Evolutionary conservation across 257 asterid species (phyloP), one percentile per base, ranked within the genome.

Genomic region (Gynochthodes officinalis): DNA sequence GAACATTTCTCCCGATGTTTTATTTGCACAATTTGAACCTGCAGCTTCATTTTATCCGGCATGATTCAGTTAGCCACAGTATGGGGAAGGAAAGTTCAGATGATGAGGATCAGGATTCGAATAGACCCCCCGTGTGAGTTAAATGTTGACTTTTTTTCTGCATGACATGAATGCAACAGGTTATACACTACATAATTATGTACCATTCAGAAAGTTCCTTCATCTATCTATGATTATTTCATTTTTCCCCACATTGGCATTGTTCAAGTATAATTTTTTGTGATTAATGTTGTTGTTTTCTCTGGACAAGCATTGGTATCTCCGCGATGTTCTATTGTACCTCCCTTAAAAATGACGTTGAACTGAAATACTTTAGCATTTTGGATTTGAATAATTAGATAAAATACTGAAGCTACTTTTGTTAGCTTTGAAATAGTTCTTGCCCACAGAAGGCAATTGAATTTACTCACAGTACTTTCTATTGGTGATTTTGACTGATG

Each of bases 11-110:
- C 13, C 33, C 63, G 35, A 55, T 21, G 33, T n/a, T 32, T 44
- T 14, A 57, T 32, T 53, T 15, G 39, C 33, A 14, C 27, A 57
- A n/a, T 63, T 15, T 67, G 59, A 28, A 55, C 33, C 59, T 83
- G 81, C 94, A 92, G 98, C 93, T 92, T 82, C 87, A 85, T 75
- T 92, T 92, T 80, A 59, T 72, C 53, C 93, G 80, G 54, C 94
- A 86, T 67, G 82, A 75, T 64, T 82, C 92, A 27, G 73, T 67
- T 69, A 49, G 80, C 67, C 79, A 84, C 77, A 75, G 85, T 78
- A 60, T 86, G 81, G 82, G 28, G 71, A 88, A 73, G 78, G 77
- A 73, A 5, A 66, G 73, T 61, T 63, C 87, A 39, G 82, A 73
- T 71, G 70, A 52, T 54, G 82, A 77, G 69, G 78, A 66, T 71